Evolutionary conservation across 352 stramenopile genomes (phyloP), one percentile per base, ranked within the genome.

Genomic region (Pythium periplocum): DNA sequence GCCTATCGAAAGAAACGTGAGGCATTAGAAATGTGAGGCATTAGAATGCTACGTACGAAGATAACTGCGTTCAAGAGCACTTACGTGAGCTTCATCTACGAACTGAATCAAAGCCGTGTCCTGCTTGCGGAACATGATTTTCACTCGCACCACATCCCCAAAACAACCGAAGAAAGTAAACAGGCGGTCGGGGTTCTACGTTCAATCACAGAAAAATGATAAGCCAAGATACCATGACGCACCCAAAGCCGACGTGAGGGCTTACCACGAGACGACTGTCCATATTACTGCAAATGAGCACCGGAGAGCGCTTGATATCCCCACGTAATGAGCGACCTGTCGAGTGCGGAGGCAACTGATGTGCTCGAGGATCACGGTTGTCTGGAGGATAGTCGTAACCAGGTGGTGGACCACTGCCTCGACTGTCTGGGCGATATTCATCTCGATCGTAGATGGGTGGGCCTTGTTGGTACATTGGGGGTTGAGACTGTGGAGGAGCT

Each of bases 151-250:
- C 17, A 93, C 83, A 41, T 93, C 83, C 30, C 83, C 83, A 66
- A 87, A 93, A 59, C 83, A 93, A 10, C 83, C 79, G 59, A 93
- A 93, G 32, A 93, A 75, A 39, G 83, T 90, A 45, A 93, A 93
- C 7, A 90, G 59, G n/a, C 64, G 66, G 5, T 84, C 66, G 4
- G 79, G 75, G 8, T 64, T 78, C 81, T 92, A 57, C 31, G 38
- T 7, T n/a, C 2, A 41, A 4, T 37, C 30, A 12, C 39, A 6
- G 1, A 55, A 41, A 8, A 12, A 33, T 26, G 39, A 12, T 30
- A 55, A n/a, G 30, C 9, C 61, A 12, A 42, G 31, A 33, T 47
- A 49, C 5, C 17, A 26, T 26, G 17, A 26, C 17, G 17, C 17
- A 26, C 17, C 17, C 17, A 26, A 26, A 26, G 17, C 17, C 17